Base-by-base conservation (phyloP, 371 early-diverging fungal genomes). In the Mortierella sp. region DNA sequence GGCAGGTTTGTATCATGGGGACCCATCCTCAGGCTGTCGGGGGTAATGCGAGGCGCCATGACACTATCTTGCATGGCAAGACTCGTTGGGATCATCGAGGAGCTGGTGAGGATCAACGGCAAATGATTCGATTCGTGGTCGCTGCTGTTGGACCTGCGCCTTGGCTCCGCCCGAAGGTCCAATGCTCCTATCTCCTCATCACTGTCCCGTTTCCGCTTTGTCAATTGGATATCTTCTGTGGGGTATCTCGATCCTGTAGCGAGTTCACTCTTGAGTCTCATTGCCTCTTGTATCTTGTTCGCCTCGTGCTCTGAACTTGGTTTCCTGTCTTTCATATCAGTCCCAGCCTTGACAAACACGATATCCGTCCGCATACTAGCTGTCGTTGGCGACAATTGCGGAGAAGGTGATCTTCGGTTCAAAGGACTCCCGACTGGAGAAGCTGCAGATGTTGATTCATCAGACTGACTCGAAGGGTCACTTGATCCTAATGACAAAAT, bases 261-360 rank as follows among this genome's bases (percentile, higher is more conserved):
- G 13, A 58, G 41, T 7, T 58, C 66, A 4, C 54, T 53, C 27
- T 22, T 51, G 4, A 58, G 24, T 17, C 27, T 34, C 12, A 40
- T 58, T 2, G 52, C 57, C 7, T 34, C 53, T 6, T 57, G 43
- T 21, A 24, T n/a, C 25, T 7, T 25, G 2, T 19, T 37, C 1
- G 27, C 21, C 13, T 17, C 19, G 7, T 25, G 45, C 45, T 44
- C 45, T 44, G 45, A 6, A n/a, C 45, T 5, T 21, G 13, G 45
- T n/a, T 22, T 48, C 21, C 27, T 52, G 19, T 45, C 40, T 25
- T 40, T 41, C 27, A 24, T 21, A 21, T 60, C 53, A 17, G 54
- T 34, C 12, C 54, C 49, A n/a, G 49, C 59, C 51, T 44, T 65
- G 29, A 65, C 54, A 29, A 65, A 65, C 4, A 31, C 53, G 12